phyloP scores from a whole-genome alignment of 805 yeast species.

The Metschnikowia amazonensis region DNA sequence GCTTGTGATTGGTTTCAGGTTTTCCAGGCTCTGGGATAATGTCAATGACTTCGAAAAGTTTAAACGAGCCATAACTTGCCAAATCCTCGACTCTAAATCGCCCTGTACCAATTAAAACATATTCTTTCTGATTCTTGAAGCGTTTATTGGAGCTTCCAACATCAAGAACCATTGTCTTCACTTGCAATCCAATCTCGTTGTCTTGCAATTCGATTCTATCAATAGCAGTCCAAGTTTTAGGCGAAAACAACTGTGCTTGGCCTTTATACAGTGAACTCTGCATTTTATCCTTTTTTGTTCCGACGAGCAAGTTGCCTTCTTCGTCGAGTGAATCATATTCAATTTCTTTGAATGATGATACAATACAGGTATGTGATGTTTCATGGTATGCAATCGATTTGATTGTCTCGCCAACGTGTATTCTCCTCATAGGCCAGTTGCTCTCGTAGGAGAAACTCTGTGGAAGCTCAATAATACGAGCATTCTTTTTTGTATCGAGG shows the following conservation, averaged over 20 bases:
- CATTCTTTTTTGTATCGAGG: slow-evolving; percentile 65
- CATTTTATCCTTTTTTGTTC: slow-evolving; percentile 47
- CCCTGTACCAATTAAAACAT: slow-evolving; percentile 76
- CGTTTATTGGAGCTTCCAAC: slow-evolving; percentile 40
- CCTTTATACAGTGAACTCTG: slow-evolving; percentile 60
- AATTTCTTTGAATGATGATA: slow-evolving; percentile 56
- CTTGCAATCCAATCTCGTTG: slow-evolving; percentile 60
- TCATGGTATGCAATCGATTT: slow-evolving; percentile 69
- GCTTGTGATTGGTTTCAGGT: slow-evolving; percentile 77
- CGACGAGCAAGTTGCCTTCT: slow-evolving; percentile 63
- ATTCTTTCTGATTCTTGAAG: slow-evolving; percentile 55
- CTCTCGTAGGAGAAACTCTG: slow-evolving; percentile 51
- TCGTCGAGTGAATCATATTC: slow-evolving; percentile 70
- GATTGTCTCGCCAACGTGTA: slow-evolving; percentile 56
- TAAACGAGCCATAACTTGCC: slow-evolving; percentile 73
- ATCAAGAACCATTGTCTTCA: slow-evolving; percentile 52
- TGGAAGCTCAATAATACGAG: slow-evolving; percentile 56
- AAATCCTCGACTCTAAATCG: slow-evolving; percentile 74
- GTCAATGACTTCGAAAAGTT: slow-evolving; percentile 68
- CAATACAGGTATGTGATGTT: slow-evolving; percentile 54
- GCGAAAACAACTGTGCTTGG: slow-evolving; percentile 61
- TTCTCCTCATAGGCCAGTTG: slow-evolving; percentile 54
- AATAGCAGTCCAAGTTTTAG: slow-evolving; percentile 70
- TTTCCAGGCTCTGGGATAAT: slow-evolving; percentile 85
- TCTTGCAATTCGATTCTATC: slow-evolving; percentile 63